Evolutionary conservation across 2,329 filamentous ascomycete species (phyloP), one percentile per base, ranked within the genome.

Genomic region (Bipolaris oryzae): DNA sequence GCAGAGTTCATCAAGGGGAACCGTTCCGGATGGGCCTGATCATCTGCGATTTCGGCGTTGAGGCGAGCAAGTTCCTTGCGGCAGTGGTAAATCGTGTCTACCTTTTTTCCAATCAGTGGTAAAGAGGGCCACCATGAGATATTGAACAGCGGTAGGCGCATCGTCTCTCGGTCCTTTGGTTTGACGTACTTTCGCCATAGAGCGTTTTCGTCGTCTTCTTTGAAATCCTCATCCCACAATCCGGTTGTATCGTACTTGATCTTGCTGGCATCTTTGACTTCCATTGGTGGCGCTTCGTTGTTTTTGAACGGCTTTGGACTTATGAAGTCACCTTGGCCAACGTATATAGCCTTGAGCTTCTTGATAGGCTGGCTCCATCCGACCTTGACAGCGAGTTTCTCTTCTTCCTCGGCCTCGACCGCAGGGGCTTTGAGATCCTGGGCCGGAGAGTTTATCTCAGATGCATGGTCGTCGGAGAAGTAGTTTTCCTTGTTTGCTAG

Each of bases 1-100:
- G 95, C 95, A 0, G 94, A 96, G 69, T 91, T 96, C 92, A 97
- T 96, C 44, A 93, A 79, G 0, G 94, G 93, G 61, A 92, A 98
- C 4, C 89, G 87, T 64, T 97, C 93, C 0, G 90, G 89, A 46
- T 95, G 83, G 50, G 89, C 84, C 73, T 99, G 95, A 64, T 98
- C 95, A 42, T 89, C 81, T 66, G 97, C 93, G 51, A 99, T 97
- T 73, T 98, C 93, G 50, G 93, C 72, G 64, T 98, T 99, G 16
- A 98, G 81, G 13, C 91, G 86, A 16, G 95, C 93, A 25, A 99
- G 77, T 74, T 98, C 89, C 62, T 88, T 86, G 3, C 95, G 90
- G 66, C 92, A 96, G 80, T 93, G 90, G 71, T 96, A 92, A 63
- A 99, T 98, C 0, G 90, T 94, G 73, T 99, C 95, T 1, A 97